Percentiles rank a stretch among this genome's conserved stretches.
Conservation (phyloP, 345 rosid genomes). For the Boechera divaricarpa region DNA sequence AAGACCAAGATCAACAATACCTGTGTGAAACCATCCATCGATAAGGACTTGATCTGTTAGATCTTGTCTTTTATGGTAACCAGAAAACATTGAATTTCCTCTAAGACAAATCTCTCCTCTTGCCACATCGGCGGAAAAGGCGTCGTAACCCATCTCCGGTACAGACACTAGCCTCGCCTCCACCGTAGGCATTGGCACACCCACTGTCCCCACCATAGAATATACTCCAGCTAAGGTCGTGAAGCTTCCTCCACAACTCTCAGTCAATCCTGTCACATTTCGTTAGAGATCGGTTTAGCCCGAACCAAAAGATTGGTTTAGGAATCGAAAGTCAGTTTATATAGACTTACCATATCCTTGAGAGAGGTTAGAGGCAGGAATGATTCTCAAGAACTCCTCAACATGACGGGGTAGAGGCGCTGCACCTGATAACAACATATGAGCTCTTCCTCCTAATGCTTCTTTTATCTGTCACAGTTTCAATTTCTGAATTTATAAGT, state of each 20-base stretch:
- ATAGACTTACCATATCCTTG: conserved; percentile 86
- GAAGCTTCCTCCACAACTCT: conserved; percentile 89
- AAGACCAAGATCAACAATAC: conserved; percentile 45
- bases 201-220: conserved; percentile 92
- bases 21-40: conserved; percentile 98
- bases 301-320: background rate
- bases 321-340: background rate
- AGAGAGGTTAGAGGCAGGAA: conserved; percentile 74
- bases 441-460: conserved; percentile 83
- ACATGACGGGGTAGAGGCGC: conserved; percentile 93
- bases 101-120: conserved; percentile 93
- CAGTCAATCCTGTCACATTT: conserved; percentile 74
- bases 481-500: background rate
- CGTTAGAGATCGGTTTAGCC: conserved; percentile 7
- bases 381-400: conserved; percentile 88
- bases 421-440: conserved; percentile 84
- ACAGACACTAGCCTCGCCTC: conserved; percentile 94
- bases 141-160: conserved; percentile 95
- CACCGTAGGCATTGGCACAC: conserved; percentile 85
- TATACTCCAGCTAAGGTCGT: conserved; percentile 75
- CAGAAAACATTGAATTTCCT: conserved; percentile 82
- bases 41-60: conserved; percentile 77
- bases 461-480: conserved; percentile 62
- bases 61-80: conserved; percentile 91
- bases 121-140: conserved; percentile 58